Conservation (phyloP, 2,329 filamentous ascomycete species). For the Apiospora pterosperma region DNA sequence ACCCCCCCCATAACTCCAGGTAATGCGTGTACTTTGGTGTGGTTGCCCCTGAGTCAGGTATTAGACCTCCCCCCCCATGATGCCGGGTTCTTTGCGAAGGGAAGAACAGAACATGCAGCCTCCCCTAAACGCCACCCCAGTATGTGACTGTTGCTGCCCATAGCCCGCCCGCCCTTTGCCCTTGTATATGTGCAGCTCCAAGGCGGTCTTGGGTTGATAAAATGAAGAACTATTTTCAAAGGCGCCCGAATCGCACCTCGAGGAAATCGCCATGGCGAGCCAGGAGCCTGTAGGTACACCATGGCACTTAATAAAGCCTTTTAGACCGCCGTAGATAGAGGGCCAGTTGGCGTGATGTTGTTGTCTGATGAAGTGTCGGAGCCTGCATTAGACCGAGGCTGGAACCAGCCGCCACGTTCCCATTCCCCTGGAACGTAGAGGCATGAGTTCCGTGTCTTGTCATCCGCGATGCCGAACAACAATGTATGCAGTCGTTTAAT, state of each 20-base stretch:
- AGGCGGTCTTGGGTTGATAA: background rate
- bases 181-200: background rate
- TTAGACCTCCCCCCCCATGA: background rate
- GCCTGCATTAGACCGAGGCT: background rate
- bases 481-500: slow-evolving; percentile 71
- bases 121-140: background rate
- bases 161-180: background rate
- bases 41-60: slow-evolving; percentile 5
- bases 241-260: background rate
- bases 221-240: background rate
- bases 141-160: background rate
- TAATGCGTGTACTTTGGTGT: slow-evolving; percentile 22
- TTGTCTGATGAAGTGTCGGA: background rate
- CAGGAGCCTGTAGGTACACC: background rate
- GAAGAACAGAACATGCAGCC: background rate
- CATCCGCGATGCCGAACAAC: slow-evolving; percentile 65
- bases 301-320: background rate
- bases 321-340: background rate
- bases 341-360: background rate
- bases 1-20: slow-evolving; percentile 17
- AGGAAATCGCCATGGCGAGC: background rate
- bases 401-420: slow-evolving; percentile 89
- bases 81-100: background rate
- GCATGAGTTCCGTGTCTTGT: slow-evolving; percentile 53
- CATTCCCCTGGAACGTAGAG: slow-evolving; percentile 70